Percentiles rank a stretch among this genome's conserved stretches.
These are phyloP conservation scores for Hordeum marinum DNA, from an alignment of 176 grass and related monocot genomes.

Conservation along the genomic window DNA sequence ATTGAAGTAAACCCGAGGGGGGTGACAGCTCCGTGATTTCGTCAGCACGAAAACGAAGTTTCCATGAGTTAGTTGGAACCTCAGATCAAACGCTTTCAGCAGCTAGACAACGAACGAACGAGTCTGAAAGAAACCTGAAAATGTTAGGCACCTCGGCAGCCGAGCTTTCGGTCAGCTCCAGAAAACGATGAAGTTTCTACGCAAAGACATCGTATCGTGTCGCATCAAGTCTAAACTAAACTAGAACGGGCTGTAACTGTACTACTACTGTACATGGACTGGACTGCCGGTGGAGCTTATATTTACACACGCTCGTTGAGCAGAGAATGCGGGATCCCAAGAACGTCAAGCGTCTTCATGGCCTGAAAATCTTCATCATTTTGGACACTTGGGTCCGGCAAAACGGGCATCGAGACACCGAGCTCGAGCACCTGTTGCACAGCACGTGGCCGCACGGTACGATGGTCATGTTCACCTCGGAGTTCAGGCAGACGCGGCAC, in stretches of 20 bases:
- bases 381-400: slow-evolving; percentile 69
- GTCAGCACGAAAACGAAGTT: neutral
- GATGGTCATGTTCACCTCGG: slow-evolving; percentile 70
- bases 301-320: slow-evolving; percentile 26
- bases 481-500: slow-evolving; percentile 78
- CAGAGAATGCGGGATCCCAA: neutral
- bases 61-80: neutral
- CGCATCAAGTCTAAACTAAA: no score
- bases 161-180: neutral
- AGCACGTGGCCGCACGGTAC: slow-evolving; percentile 90
- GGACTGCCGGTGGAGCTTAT: neutral
- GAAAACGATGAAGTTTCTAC: no score
- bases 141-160: neutral
- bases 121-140: neutral
- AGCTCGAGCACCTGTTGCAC: slow-evolving; percentile 72
- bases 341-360: slow-evolving; percentile 12
- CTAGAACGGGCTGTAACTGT: no score
- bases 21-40: neutral
- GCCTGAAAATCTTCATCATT: slow-evolving; percentile 92
- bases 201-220: no score
- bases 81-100: neutral
- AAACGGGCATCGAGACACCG: slow-evolving; percentile 83
- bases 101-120: neutral
- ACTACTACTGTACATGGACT: slow-evolving; percentile 18
- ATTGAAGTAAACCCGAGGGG: neutral